Base-by-base conservation (phyloP, 2,329 filamentous ascomycete species). In the Aspergillus aculeatinus region DNA sequence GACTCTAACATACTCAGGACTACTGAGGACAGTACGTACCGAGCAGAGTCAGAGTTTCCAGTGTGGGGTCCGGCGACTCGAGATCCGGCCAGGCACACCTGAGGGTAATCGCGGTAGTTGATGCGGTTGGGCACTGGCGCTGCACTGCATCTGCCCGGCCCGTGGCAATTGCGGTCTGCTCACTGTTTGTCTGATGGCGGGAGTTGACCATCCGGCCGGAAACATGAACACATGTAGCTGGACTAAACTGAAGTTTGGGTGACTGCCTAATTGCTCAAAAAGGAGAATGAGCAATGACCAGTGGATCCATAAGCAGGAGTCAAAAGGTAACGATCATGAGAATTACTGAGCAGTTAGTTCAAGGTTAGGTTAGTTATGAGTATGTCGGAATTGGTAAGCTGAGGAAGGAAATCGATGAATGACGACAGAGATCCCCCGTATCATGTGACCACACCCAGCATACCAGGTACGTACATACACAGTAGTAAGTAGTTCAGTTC, bases 141-240 rank as follows among this genome's bases (percentile, higher is more conserved):
- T 25, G 33, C 39, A 57, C 50, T 51, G 44, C 49, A 51, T 47
- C 21, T 35, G 52, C 49, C 42, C 58, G 50, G 53, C 23, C 53
- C 53, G 53, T 25, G 39, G 53, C 19, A 55, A 19, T 55, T 55
- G 23, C 21, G 53, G 53, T 55, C 53, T 57, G 51, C 29, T 58
- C 58, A 60, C 53, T 10, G 27, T n/a, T 58, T 51, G 51, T 49
- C 55, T 61, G 60, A 62, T 62, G 60, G 57, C 60, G 52, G 60
- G 51, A 61, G 25, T 33, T 23, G 48, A 29, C 19, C 42, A 48
- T 57, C 60, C 60, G 60, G 55, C n/a, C 23, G 23, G 23, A 23
- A 4, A 23, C 23, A 23, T 23, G 23, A 23, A 23, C 23, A 23
- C 23, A 23, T 23, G 23, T 23, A 23, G 23, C 3, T 23, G 23